These are phyloP conservation scores for Diatrype stigma DNA, from an alignment of 2,329 filamentous ascomycete species.

Conservation along the genomic window DNA sequence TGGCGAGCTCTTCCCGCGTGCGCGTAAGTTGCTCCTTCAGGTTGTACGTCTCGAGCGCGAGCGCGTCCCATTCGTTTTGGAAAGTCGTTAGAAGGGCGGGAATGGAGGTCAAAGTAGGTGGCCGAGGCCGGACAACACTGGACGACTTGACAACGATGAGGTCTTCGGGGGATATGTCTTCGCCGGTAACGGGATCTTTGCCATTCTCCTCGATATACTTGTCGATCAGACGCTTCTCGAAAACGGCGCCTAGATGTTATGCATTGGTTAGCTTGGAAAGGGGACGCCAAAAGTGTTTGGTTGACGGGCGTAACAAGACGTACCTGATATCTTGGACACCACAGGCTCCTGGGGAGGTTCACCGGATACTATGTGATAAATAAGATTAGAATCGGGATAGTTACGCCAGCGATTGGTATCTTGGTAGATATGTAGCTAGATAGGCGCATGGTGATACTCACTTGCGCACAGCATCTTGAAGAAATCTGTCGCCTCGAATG, in stretches of 20 bases:
- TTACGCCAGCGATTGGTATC: neutral
- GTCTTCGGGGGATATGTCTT: slow-evolving; percentile 79
- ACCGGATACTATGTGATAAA: slow-evolving; percentile 69
- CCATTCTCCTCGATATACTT: slow-evolving; percentile 91
- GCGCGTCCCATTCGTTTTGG: slow-evolving; percentile 96
- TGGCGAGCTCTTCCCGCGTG: slow-evolving; percentile 88
- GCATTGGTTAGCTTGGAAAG: too few relatives aligned
- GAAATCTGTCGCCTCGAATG: neutral
- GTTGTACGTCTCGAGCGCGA: slow-evolving; percentile 88
- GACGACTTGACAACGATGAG: slow-evolving; percentile 82
- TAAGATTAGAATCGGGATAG: slow-evolving; percentile 15
- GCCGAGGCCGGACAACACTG: slow-evolving; percentile 80
- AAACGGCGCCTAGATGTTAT: slow-evolving; percentile 65
- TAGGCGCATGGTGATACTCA: slow-evolving; percentile 15
- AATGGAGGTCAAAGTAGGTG: slow-evolving; percentile 92
- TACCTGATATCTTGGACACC: slow-evolving; percentile 90
- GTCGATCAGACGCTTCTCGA: slow-evolving; percentile 92
- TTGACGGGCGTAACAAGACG: slow-evolving; percentile 28
- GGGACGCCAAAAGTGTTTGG: too few relatives aligned
- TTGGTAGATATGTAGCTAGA: neutral
- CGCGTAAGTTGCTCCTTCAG: slow-evolving; percentile 84
- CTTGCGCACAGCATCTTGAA: slow-evolving; percentile 46
- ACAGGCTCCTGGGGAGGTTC: slow-evolving; percentile 94
- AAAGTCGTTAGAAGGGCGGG: slow-evolving; percentile 90
- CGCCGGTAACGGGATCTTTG: slow-evolving; percentile 85